A percentile compares a stretch with the other conserved stretches of the same genome.
phyloP scores from a whole-genome alignment of 768 basidiomycete species.

The Austroboletus festivus region DNA sequence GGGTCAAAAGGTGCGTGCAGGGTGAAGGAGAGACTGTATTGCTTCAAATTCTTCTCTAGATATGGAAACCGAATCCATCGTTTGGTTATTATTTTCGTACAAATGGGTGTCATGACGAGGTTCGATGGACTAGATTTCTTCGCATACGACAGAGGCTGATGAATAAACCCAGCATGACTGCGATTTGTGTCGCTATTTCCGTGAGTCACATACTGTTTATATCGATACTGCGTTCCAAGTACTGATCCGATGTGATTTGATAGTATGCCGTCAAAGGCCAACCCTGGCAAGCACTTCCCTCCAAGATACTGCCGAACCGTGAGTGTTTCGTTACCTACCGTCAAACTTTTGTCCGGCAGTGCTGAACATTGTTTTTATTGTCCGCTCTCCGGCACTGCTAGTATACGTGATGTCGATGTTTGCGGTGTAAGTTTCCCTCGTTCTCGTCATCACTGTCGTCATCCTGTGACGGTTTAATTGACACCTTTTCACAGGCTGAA shows the following conservation, averaged over 20 bases:
- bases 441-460: too few relatives aligned
- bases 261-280: not conserved
- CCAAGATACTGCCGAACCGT: not conserved
- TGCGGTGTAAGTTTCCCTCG: not conserved
- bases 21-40: not conserved
- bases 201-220: not conserved
- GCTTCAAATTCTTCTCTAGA: not conserved
- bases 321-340: too few relatives aligned
- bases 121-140: not conserved
- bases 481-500: not conserved
- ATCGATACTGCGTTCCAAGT: not conserved
- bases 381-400: not conserved
- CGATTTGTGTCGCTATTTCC: not conserved
- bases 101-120: not conserved
- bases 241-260: not conserved
- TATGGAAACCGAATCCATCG: not conserved
- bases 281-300: not conserved
- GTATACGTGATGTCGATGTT: not conserved
- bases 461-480: too few relatives aligned
- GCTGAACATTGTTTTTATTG: not conserved
- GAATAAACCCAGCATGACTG: not conserved
- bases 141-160: too few relatives aligned
- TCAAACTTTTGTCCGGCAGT: too few relatives aligned
- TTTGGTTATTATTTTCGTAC: not conserved
- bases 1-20: not conserved